phyloP scores from a whole-genome alignment of 768 basidiomycete species.

The Lanmaoa pseudosensibilis region DNA sequence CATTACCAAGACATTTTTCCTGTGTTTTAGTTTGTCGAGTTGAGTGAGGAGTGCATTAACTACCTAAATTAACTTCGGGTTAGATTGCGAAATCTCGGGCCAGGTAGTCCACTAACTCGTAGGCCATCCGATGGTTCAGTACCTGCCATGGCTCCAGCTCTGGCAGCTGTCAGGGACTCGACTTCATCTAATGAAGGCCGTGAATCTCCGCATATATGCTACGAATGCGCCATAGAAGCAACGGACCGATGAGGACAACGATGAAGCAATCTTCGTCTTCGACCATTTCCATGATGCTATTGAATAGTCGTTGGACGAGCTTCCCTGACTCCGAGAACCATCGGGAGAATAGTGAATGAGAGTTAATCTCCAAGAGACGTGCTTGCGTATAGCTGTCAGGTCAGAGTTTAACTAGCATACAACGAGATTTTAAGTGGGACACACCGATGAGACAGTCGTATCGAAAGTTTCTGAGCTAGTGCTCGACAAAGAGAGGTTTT shows the following conservation, averaged over 20 bases:
- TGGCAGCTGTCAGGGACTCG: slow-evolving; percentile 90
- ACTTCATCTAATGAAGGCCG: slow-evolving; percentile 75
- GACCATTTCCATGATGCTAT: slow-evolving; percentile 83
- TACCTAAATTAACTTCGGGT: slow-evolving; percentile 55
- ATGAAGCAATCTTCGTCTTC: slow-evolving; percentile 92
- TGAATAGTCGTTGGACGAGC: slow-evolving; percentile 91
- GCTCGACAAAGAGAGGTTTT: slow-evolving; percentile 96
- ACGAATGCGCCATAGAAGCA: neutral
- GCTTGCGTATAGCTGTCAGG: slow-evolving; percentile 73
- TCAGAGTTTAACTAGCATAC: neutral
- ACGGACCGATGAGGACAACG: slow-evolving; percentile 85
- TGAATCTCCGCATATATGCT: slow-evolving; percentile 7
- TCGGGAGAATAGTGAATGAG: slow-evolving; percentile 95
- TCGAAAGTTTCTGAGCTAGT: slow-evolving; percentile 91
- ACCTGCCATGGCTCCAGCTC: slow-evolving; percentile 92
- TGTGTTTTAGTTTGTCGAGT: slow-evolving; percentile 90
- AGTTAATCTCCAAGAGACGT: slow-evolving; percentile 94
- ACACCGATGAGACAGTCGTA: slow-evolving; percentile 82
- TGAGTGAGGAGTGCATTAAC: slow-evolving; percentile 97
- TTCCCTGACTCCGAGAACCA: slow-evolving; percentile 99
- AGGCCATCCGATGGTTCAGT: slow-evolving; percentile 95
- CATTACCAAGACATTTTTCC: slow-evolving; percentile 94
- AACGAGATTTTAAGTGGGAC: slow-evolving; percentile 16
- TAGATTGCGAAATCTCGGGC: neutral
- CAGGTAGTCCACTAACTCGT: slow-evolving; percentile 52